Percentiles rank a stretch among this genome's conserved stretches.
Conservation (phyloP, 495 filamentous ascomycete species). For the Umbilicaria muhlenbergii region DNA sequence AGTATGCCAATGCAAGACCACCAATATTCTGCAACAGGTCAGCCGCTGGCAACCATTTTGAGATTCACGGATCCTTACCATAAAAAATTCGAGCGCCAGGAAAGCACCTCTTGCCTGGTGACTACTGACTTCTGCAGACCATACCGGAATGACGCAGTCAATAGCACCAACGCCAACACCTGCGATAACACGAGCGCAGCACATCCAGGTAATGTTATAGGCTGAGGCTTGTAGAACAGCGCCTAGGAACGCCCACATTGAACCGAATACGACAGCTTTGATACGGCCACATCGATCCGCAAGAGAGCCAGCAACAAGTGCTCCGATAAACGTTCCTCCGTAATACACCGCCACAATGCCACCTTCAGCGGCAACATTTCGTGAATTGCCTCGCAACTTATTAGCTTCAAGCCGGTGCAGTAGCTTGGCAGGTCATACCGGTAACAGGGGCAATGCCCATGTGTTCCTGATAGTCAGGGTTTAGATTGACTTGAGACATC, state of each 20-base stretch:
- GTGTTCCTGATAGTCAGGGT: constrained; percentile 18
- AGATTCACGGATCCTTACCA: constrained; percentile 17
- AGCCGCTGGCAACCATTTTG: background rate
- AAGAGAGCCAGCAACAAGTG: constrained; percentile 34
- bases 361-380: constrained; percentile 18
- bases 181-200: constrained; percentile 37
- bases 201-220: constrained; percentile 35
- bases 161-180: constrained; percentile 39
- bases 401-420: too few species aligned
- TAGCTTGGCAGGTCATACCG: background rate
- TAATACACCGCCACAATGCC: constrained; percentile 41
- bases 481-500: constrained; percentile 25
- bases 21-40: constrained; percentile 23
- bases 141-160: constrained; percentile 34
- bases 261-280: constrained; percentile 35
- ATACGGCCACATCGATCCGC: constrained; percentile 39
- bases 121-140: constrained; percentile 41
- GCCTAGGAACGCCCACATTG: constrained; percentile 36
- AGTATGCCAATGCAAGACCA: constrained; percentile 46
- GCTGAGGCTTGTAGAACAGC: constrained; percentile 35
- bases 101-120: constrained; percentile 55
- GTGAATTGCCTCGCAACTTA: background rate
- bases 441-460: constrained; percentile 9
- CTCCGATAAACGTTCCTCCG: constrained; percentile 36
- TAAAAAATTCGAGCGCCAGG: constrained; percentile 50